Evolutionary conservation across 2,329 filamentous ascomycete genomes (phyloP).

Genomic region (Epichloe aotearoae): DNA sequence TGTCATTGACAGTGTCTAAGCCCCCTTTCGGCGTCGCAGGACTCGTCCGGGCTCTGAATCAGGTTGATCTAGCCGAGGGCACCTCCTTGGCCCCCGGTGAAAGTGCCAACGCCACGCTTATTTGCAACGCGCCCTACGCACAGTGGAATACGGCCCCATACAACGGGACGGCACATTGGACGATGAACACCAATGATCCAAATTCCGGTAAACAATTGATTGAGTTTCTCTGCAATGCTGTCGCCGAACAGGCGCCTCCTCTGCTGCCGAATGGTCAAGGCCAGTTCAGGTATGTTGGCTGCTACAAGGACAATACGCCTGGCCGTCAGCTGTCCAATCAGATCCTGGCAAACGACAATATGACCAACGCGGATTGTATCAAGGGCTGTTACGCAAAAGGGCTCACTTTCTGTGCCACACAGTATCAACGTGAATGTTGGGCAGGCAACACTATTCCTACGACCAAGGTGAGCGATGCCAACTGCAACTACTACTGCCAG

Average conservation of each 20-base stretch:
- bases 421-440: conserved; percentile 42
- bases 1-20: conserved; percentile 47
- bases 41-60: conserved; percentile 40
- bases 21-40: conserved; percentile 43
- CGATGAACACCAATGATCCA: conserved; percentile 43
- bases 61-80: conserved; percentile 44
- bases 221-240: conserved; percentile 36
- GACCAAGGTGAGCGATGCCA: conserved; percentile 26
- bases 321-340: conserved; percentile 34
- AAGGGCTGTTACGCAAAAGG: conserved; percentile 23
- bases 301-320: conserved; percentile 43
- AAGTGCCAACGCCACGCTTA: conserved; percentile 37
- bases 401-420: conserved; percentile 31
- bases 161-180: conserved; percentile 36
- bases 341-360: conserved; percentile 26
- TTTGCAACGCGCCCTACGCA: conserved; percentile 41
- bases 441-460: conserved; percentile 34
- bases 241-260: conserved; percentile 39
- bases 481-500: conserved; percentile 39
- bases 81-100: conserved; percentile 34
- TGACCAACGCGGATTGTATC: conserved; percentile 33
- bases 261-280: conserved; percentile 29
- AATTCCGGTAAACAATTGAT: conserved; percentile 37
- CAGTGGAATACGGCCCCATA: conserved; percentile 44
- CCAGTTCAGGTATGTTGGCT: conserved; percentile 39